These are phyloP conservation scores for Elsinoe batatas DNA, from an alignment of 2,329 filamentous ascomycete species.

Conservation along the genomic window DNA sequence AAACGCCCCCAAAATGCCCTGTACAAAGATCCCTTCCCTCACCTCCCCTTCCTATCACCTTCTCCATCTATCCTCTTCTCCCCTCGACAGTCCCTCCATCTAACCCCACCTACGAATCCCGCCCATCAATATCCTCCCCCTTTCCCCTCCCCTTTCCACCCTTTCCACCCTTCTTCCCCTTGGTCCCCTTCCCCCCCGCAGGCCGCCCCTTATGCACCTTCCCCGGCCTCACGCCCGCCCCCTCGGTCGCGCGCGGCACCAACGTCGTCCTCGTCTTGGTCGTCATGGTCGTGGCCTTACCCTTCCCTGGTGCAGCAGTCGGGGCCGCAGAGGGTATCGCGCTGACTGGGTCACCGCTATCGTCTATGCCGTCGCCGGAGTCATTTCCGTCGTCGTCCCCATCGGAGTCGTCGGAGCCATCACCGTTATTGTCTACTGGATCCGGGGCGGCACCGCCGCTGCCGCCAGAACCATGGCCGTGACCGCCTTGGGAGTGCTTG, in stretches of 20 bases:
- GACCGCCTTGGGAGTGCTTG: background rate
- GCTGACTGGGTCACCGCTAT: background rate
- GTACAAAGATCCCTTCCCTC: background rate
- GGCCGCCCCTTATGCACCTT: background rate
- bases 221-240: background rate
- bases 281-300: background rate
- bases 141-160: background rate
- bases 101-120: background rate
- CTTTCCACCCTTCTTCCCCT: background rate
- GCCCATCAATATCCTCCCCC: background rate
- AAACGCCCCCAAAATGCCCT: background rate
- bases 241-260: background rate
- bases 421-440: background rate
- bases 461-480: background rate
- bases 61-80: no score
- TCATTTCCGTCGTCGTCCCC: background rate
- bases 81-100: background rate
- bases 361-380: background rate
- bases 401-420: background rate
- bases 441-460: background rate
- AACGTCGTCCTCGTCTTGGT: background rate
- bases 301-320: background rate
- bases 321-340: background rate
- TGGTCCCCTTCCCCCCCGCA: background rate
- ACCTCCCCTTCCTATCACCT: no score